Evolutionary conservation across 2,329 filamentous ascomycete genomes (phyloP), one percentile per base, ranked within the genome.

Genomic region (Chrysoporthe deuterocubensis): DNA sequence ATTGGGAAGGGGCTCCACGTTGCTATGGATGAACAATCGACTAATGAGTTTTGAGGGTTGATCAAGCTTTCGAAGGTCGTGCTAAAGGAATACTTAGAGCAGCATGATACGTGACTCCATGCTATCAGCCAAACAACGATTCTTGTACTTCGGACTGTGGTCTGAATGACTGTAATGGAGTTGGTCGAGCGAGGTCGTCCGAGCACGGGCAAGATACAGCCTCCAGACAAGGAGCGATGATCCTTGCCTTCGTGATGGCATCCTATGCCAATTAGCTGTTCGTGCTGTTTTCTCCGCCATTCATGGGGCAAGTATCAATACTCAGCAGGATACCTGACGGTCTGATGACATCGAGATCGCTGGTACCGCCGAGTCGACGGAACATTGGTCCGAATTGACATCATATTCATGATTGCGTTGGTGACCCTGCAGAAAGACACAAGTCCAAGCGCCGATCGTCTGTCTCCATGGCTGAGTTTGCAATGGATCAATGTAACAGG

Each of bases 311-410:
- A 48, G 59, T 46, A 57, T 21, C 54, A 18, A 40, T 57, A 57
- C 21, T 61, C 42, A 18, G n/a, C 40, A 46, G 42, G 26, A 48
- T 11, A 9, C 13, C 42, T 7, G 26, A 46, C 21, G 4, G 21
- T n/a, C 16, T 61, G 21, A 61, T 32, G 42, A 46, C 43, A 48
- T 61, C 43, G 43, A 61, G 43, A 46, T 48, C 26, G 59, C 59
- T 48, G 21, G 43, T 46, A 16, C 21, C 43, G 14, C 7, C 59
- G n/a, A 32, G 43, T 34, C 9, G 16, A 61, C 16, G 26, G 42
- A 34, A 48, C 42, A 37, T 46, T 48, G 59, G 42, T 34, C 59
- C 61, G 37, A 37, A 32, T 44, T 34, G 37, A 44, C 48, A 64
- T 57, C 50, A 56, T 64, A 18, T 44, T 57, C 14, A 9, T 3